Evolutionary conservation across 2,329 filamentous ascomycete genomes (phyloP).

Genomic region (Phaeosphaeriaceae sp.): DNA sequence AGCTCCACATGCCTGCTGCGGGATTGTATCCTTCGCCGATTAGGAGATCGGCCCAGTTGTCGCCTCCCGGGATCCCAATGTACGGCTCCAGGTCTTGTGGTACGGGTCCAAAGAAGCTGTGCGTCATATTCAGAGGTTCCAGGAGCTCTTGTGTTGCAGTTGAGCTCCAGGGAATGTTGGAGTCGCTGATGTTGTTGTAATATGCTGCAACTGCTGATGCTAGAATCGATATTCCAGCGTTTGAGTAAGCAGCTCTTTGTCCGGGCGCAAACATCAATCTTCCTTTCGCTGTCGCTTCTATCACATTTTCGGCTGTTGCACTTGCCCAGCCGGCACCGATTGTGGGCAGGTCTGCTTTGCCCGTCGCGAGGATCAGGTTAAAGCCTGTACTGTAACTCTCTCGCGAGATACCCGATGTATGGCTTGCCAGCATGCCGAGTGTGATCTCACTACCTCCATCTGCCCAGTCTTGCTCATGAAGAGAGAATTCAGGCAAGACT

Average conservation of each 20-base stretch:
- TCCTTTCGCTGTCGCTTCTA: conserved; percentile 23
- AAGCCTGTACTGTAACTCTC: conserved; percentile 42
- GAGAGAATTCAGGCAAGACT: conserved; percentile 29
- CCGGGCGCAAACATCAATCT: conserved; percentile 41
- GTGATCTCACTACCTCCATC: conserved; percentile 43
- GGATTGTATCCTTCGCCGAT: conserved; percentile 40
- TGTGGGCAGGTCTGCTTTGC: conserved; percentile 30
- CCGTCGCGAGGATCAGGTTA: conserved; percentile 31
- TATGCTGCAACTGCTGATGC: conserved; percentile 32
- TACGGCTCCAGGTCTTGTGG: conserved; percentile 22
- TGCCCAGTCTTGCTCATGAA: conserved; percentile 34
- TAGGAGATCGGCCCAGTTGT: conserved; percentile 36
- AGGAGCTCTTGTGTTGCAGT: conserved; percentile 28
- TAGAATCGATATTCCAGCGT: conserved; percentile 37
- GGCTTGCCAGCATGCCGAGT: conserved; percentile 40
- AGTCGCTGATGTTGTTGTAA: conserved; percentile 28
- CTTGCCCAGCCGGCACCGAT: conserved; percentile 38
- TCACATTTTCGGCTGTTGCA: conserved; percentile 23
- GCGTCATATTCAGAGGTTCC: conserved; percentile 31
- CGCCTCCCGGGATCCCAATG: conserved; percentile 33
- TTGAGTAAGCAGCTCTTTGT: conserved; percentile 39
- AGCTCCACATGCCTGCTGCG: conserved; percentile 42
- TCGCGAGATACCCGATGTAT: conserved; percentile 35
- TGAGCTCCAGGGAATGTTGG: conserved; percentile 30
- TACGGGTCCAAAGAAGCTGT: conserved; percentile 33